phyloP scores from a whole-genome alignment of 2,329 filamentous ascomycete species.

The Colletotrichum navitas region DNA sequence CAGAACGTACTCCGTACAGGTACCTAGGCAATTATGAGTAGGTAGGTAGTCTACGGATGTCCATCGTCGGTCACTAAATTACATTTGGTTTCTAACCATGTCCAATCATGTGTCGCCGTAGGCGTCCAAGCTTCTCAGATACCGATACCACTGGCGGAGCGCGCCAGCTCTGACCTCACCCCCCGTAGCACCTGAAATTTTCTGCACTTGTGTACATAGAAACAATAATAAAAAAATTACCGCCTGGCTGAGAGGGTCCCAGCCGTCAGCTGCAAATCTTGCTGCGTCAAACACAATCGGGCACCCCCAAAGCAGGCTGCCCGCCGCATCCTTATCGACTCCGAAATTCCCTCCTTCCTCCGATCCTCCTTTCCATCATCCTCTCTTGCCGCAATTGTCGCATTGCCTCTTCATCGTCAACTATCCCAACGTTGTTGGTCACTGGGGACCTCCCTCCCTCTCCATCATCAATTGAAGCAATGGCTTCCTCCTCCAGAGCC shows the following conservation, averaged over 20 bases:
- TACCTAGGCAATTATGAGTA: no score
- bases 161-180: slow-evolving; percentile 42
- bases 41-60: neutral
- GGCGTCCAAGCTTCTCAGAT: slow-evolving; percentile 23
- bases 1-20: neutral
- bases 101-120: slow-evolving; percentile 23
- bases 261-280: slow-evolving; percentile 38
- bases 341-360: slow-evolving; percentile 35
- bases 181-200: slow-evolving; percentile 41
- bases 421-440: slow-evolving; percentile 16
- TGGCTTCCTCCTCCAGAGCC: slow-evolving; percentile 62
- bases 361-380: slow-evolving; percentile 22
- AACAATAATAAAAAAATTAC: slow-evolving; percentile 25
- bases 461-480: slow-evolving; percentile 49
- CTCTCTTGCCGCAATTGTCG: slow-evolving; percentile 24
- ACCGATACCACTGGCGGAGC: slow-evolving; percentile 1
- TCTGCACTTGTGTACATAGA: slow-evolving; percentile 24
- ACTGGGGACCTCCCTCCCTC: slow-evolving; percentile 27
- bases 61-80: slow-evolving; percentile 18
- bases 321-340: slow-evolving; percentile 40
- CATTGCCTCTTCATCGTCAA: slow-evolving; percentile 30
- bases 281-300: slow-evolving; percentile 35
- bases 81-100: neutral
- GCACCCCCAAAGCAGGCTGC: slow-evolving; percentile 27
- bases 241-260: slow-evolving; percentile 38